Percentiles rank a stretch among this genome's conserved stretches.
These are phyloP conservation scores for Kalmusia sp. DNA, from an alignment of 2,329 filamentous ascomycete genomes.

Conservation along the genomic window DNA sequence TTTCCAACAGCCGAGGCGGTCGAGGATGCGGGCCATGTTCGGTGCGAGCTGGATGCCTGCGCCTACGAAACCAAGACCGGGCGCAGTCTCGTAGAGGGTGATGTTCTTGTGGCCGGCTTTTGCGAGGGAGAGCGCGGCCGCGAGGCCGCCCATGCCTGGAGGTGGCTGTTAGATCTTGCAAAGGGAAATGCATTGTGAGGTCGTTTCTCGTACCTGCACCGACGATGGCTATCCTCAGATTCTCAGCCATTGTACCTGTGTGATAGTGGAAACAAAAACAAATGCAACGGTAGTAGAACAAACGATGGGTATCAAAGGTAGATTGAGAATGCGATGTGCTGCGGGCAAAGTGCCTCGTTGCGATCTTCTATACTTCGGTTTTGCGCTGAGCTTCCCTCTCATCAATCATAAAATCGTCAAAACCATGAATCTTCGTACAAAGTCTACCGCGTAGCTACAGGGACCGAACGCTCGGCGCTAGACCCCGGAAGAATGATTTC, in stretches of 20 bases:
- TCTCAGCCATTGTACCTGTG: slow-evolving; percentile 31
- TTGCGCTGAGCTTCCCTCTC: neutral
- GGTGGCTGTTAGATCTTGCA: slow-evolving; percentile 18
- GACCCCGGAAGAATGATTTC: slow-evolving; percentile 12
- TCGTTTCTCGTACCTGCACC: slow-evolving; percentile 34
- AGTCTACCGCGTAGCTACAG: neutral
- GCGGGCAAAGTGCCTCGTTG: neutral
- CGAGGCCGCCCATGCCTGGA: slow-evolving; percentile 80
- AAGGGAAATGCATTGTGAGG: neutral
- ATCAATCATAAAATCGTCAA: neutral
- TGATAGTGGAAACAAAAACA: neutral
- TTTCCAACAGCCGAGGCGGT: slow-evolving; percentile 75
- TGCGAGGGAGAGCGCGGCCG: slow-evolving; percentile 74
- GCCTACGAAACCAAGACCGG: slow-evolving; percentile 79
- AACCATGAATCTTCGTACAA: neutral
- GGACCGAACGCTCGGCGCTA: neutral
- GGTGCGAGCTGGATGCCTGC: slow-evolving; percentile 86
- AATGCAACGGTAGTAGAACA: neutral
- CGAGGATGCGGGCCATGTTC: slow-evolving; percentile 80
- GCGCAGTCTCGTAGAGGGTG: slow-evolving; percentile 75
- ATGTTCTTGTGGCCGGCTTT: slow-evolving; percentile 78
- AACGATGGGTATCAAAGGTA: slow-evolving; percentile 2
- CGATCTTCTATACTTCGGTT: slow-evolving; percentile 5
- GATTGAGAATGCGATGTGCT: neutral
- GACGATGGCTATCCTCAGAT: slow-evolving; percentile 40